Percentiles rank a stretch among this genome's conserved stretches.
Conservation (phyloP, 108 stramenopile species). For the Hondaea fermentalgiana region DNA sequence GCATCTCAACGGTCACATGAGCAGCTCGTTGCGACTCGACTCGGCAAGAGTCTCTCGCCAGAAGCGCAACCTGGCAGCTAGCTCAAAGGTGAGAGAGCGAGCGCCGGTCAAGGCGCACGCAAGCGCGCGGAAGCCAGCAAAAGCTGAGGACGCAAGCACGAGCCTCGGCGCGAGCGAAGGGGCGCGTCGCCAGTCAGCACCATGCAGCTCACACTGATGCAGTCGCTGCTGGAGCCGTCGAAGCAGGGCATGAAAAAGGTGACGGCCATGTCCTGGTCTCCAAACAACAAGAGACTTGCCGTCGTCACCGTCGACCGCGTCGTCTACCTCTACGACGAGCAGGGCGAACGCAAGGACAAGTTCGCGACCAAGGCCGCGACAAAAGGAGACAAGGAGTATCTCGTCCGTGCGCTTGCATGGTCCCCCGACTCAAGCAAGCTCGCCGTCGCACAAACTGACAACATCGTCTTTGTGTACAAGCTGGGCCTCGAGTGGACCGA, state of each 20-base stretch:
- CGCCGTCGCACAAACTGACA: constrained; percentile 58
- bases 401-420: constrained; percentile 48
- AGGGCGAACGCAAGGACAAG: constrained; percentile 51
- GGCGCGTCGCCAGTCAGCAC: background rate
- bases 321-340: constrained; percentile 54
- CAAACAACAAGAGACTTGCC: constrained; percentile 53
- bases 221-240: constrained; percentile 24
- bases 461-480: constrained; percentile 65
- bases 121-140: no score
- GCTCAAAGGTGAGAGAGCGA: no score
- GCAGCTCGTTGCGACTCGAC: no score
- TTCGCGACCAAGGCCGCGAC: constrained; percentile 63
- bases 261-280: constrained; percentile 52
- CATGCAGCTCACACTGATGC: constrained; percentile 35
- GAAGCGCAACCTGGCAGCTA: no score
- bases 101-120: no score
- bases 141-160: no score
- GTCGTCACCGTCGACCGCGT: constrained; percentile 57
- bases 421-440: constrained; percentile 51
- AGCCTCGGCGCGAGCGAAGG: no score
- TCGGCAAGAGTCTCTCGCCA: no score
- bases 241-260: constrained; percentile 31
- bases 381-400: constrained; percentile 51
- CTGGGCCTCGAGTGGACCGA: constrained; percentile 44
- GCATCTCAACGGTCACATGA: no score